Percentiles rank a stretch among this genome's conserved stretches.
phyloP scores from a whole-genome alignment of 805 yeast species.

The Saccharomycodes ludwigii region DNA sequence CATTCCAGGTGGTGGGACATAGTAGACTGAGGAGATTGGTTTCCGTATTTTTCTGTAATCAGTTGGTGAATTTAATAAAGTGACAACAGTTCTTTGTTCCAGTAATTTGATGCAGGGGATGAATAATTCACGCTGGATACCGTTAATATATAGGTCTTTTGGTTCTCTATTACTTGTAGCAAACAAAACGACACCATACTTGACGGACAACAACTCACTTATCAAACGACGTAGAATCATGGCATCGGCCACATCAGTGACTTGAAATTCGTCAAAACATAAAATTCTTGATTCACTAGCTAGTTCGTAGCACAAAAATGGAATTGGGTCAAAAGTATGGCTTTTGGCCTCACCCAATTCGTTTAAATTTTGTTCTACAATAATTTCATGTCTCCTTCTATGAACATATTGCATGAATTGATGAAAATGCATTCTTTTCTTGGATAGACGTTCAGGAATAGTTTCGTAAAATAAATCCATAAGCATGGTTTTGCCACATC shows the following conservation, averaged over 20 bases:
- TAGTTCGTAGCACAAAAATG: constrained; percentile 71
- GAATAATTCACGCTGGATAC: constrained; percentile 84
- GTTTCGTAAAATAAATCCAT: constrained; percentile 91
- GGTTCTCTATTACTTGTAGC: constrained; percentile 95
- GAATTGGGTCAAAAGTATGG: constrained; percentile 68
- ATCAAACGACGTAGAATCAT: constrained; percentile 79
- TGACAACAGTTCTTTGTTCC: constrained; percentile 61
- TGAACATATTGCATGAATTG: constrained; percentile 94
- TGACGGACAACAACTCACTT: constrained; percentile 50
- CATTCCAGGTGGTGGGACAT: constrained; percentile 55
- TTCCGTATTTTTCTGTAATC: constrained; percentile 85
- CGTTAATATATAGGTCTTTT: constrained; percentile 83
- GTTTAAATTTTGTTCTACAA: constrained; percentile 39
- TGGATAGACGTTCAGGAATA: constrained; percentile 64
- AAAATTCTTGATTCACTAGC: constrained; percentile 64
- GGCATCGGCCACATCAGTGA: constrained; percentile 97
- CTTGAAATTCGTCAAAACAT: constrained; percentile 96
- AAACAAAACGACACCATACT: constrained; percentile 77
- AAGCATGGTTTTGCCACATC: constrained; percentile 96
- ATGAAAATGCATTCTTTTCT: constrained; percentile 83
- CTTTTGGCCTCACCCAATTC: constrained; percentile 21
- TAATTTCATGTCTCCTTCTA: constrained; percentile 70
- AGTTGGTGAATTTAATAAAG: constrained; percentile 77
- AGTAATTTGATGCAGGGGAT: constrained; percentile 83
- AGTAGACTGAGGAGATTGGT: constrained; percentile 72